Conservation (phyloP, 2,329 filamentous ascomycete species). For the Aspergillus hortae region DNA sequence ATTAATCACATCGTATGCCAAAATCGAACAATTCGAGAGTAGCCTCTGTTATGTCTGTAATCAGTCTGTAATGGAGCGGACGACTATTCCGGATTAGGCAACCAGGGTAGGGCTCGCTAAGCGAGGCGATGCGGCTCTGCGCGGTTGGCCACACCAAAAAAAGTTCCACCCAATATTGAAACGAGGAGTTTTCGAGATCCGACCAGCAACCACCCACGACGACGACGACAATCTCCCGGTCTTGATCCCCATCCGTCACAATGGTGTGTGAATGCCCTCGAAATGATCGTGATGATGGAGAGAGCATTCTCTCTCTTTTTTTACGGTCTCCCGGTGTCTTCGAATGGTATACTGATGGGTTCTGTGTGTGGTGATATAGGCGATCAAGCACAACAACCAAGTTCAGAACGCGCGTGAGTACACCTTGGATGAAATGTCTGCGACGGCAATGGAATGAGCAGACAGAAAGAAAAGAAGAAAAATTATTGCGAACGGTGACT, state of each 20-base stretch:
- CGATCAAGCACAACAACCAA: slow-evolving; percentile 99
- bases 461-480: not conserved
- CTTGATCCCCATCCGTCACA: slow-evolving; percentile 54
- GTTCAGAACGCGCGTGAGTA: slow-evolving; percentile 89
- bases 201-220: slow-evolving; percentile 44
- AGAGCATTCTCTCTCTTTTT: not conserved
- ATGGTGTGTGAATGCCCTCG: slow-evolving; percentile 39
- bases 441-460: not conserved
- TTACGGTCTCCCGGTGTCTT: slow-evolving; percentile 3
- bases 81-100: slow-evolving; percentile 24
- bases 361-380: slow-evolving; percentile 50
- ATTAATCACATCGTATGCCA: too few species aligned
- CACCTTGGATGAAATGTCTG: not conserved
- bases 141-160: slow-evolving; percentile 43
- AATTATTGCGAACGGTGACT: not conserved
- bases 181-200: slow-evolving; percentile 39
- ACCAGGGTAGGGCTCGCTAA: slow-evolving; percentile 43
- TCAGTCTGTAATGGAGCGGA: not conserved
- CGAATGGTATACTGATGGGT: slow-evolving; percentile 14
- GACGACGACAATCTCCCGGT: slow-evolving; percentile 41
- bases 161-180: slow-evolving; percentile 35
- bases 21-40: too few species aligned
- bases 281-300: not conserved
- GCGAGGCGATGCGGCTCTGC: slow-evolving; percentile 37
- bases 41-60: too few species aligned